Base-by-base conservation (phyloP, 1,139 yeast species). In the Pichia sp. region DNA sequence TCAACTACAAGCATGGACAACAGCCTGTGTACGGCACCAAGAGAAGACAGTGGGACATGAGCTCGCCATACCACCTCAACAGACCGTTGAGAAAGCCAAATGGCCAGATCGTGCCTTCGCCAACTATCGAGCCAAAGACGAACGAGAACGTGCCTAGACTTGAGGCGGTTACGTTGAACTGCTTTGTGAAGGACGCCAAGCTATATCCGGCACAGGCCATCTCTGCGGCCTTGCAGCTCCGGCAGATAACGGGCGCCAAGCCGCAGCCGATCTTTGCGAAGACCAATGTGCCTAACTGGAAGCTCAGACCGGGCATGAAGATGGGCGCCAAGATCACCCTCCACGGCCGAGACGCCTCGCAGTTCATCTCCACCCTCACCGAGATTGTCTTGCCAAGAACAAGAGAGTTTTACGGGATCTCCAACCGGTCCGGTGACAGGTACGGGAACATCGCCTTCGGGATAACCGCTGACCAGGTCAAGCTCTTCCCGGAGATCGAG, bases 331-430 rank as follows among this genome's bases (percentile, higher is more conserved):
- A 88, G 68, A 86, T 85, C 24, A 83, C 81, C 58, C 74, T 95
- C 57, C 76, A 77, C 41, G 99, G 97, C 49, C 80, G 86, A 60
- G 89, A 89, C 55, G 88, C 92, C 86, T 74, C 83, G 55, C 97
- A 91, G 72, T 93, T 95, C 67, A 69, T 95, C 57, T 73, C 87
- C 27, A 93, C 99, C 1, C 75, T 95, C 65, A 83, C 95, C 1
- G 99, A 95, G 71, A 76, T 95, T 63, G 99, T 95, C 33, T 78
- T 93, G 64, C 99, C 99, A 51, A 81, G 97, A 72, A 83, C 92
- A 58, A 87, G 96, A 79, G 89, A 92, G 50, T 93, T 88, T 71
- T 74, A 76, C 61, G 98, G 98, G 50, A 77, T 95, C 54, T 80
- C 83, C 50, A 82, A 82, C 69, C 75, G 80, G 48, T 75, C 93